A percentile compares a stretch with the other conserved stretches of the same genome.
phyloP scores from a whole-genome alignment of 768 basidiomycete genomes.

The Phanerochaete sordida region DNA sequence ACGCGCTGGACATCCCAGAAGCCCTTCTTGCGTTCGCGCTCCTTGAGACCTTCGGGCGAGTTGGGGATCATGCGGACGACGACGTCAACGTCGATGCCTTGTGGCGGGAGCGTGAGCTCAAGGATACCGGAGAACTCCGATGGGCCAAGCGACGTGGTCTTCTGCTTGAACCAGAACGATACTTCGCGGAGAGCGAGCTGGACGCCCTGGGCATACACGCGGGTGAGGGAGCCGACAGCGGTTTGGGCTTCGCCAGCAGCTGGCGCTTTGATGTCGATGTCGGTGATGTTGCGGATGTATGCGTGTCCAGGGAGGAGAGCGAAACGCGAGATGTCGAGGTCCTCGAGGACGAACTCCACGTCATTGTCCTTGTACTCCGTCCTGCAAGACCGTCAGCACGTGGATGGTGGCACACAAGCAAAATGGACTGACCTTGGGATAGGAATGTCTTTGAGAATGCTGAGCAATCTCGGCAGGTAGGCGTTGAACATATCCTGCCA shows the following conservation, averaged over 20 bases:
- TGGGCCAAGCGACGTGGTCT: slow-evolving; percentile 48
- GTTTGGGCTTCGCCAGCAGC: slow-evolving; percentile 37
- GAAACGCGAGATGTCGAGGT: slow-evolving; percentile 66
- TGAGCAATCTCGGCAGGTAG: slow-evolving; percentile 59
- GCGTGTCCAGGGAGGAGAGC: slow-evolving; percentile 66
- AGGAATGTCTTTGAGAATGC: slow-evolving; percentile 55
- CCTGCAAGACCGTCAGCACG: slow-evolving; percentile 29
- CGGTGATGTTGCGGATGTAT: slow-evolving; percentile 70
- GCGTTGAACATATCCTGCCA: slow-evolving; percentile 82
- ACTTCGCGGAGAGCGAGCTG: slow-evolving; percentile 62
- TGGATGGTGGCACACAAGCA: not conserved
- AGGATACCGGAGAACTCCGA: slow-evolving; percentile 60
- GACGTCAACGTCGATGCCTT: slow-evolving; percentile 67
- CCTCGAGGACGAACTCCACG: slow-evolving; percentile 72
- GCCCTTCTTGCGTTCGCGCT: slow-evolving; percentile 42
- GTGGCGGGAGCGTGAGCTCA: slow-evolving; percentile 56
- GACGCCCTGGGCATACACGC: slow-evolving; percentile 60
- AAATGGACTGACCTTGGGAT: slow-evolving; percentile 54
- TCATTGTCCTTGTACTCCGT: slow-evolving; percentile 70
- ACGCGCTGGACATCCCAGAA: slow-evolving; percentile 60
- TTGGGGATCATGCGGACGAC: slow-evolving; percentile 62
- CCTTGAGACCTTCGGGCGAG: slow-evolving; percentile 35
- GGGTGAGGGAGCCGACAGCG: slow-evolving; percentile 59
- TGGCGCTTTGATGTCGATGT: slow-evolving; percentile 50
- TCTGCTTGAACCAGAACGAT: slow-evolving; percentile 74